Percentiles rank a stretch among this genome's conserved stretches.
Evolutionary conservation across 73 alveolate genomes (phyloP).

Genomic region (Symbiodinium pilosum): DNA sequence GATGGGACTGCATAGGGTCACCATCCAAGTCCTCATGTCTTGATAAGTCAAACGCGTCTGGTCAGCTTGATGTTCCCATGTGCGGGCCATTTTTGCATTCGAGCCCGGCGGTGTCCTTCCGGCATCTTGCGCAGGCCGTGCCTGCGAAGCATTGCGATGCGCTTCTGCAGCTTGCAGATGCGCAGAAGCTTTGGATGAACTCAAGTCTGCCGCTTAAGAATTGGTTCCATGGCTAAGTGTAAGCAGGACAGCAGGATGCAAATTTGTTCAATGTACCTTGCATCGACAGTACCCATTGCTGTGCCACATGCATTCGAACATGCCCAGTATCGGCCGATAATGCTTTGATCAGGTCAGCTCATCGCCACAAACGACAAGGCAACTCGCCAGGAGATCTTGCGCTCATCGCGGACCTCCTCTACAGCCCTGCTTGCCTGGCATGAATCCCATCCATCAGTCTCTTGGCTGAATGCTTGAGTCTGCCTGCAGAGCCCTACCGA

Average conservation of each 20-base stretch:
- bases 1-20: not conserved
- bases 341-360: not conserved
- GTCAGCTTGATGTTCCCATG: too few species aligned
- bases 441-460: conserved; percentile 46
- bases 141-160: conserved; percentile 86
- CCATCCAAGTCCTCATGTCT: not conserved
- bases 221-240: not conserved
- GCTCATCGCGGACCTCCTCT: conserved; percentile 48
- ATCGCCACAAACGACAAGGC: conserved; percentile 22
- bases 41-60: too few species aligned
- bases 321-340: too few species aligned
- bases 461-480: not conserved
- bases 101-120: too few species aligned
- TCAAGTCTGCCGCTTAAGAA: conserved; percentile 6
- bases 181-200: conserved; percentile 51
- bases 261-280: not conserved
- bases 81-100: too few species aligned
- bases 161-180: conserved; percentile 64
- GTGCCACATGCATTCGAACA: too few species aligned
- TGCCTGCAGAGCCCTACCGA: too few species aligned
- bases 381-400: conserved; percentile 18
- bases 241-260: not conserved
- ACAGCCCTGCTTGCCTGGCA: conserved; percentile 83
- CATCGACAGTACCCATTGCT: too few species aligned
- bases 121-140: conserved; percentile 38